Evolutionary conservation across 139 green algal genomes (phyloP), one percentile per base, ranked within the genome.

Genomic region (Auxenochlorella protothecoides): DNA sequence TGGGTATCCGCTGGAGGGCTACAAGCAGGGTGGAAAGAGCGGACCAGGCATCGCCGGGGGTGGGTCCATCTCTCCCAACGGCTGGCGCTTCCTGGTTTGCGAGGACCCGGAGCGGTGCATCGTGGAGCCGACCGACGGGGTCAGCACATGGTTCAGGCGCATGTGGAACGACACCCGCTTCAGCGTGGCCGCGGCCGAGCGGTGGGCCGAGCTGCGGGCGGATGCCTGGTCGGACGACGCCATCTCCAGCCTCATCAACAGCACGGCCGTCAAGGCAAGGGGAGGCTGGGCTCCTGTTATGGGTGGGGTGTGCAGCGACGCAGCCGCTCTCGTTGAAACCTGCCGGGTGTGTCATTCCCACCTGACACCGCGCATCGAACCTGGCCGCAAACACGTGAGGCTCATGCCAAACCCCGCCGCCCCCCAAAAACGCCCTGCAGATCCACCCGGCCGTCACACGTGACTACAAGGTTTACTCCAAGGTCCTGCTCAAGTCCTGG

Each of bases 1-100:
- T 74, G 86, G 89, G n/a, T 94, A 88, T 73, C 89, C 89, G 4
- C 88, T 93, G 5, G 72, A 81, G 15, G 87, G 83, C 7, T 90
- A 79, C 55, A 12, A 80, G 51, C 6, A 63, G 4, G 13, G 60
- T 11, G 79, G 78, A 6, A 63, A 65, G 27, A 74, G 69, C 80
- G 72, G 44, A 6, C 66, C 69, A 55, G 75, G 67, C 68, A 64
- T 53, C 71, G 55, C 74, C 15, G 88, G 89, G 51, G 89, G 89
- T 15, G 86, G 76, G 63, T 86, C 84, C 55, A 93, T 93, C 69
- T 89, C 80, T 7, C 76, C 85, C 8, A 68, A 87, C 53, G 71
- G 89, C 63, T 84, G 73, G 72, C 66, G 77, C 53, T 84, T 84
- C 62, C 54, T 63, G 8, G 78, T 84, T 44, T 84, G 79, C 65